Percentiles rank a stretch among this genome's conserved stretches.
Conservation (phyloP, 805 yeast genomes). For the Sugiyamaella boreocaroliniensis region DNA sequence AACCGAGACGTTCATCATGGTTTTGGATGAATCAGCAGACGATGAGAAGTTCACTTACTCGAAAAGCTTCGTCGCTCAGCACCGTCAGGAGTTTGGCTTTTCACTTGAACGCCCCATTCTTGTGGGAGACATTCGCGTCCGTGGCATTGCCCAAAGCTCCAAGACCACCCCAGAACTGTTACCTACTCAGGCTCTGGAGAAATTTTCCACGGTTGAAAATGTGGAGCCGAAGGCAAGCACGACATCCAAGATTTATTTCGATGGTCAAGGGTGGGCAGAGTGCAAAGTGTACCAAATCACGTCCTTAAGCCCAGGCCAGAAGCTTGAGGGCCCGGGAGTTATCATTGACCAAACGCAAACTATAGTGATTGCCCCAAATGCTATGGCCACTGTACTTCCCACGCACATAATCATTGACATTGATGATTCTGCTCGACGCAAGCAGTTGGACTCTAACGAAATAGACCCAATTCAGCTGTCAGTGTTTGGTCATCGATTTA, state of each 20-base stretch:
- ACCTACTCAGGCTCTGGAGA: conserved; percentile 37
- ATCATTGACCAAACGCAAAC: conserved; percentile 80
- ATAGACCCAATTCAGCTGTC: conserved; percentile 69
- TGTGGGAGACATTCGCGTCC: conserved; percentile 66
- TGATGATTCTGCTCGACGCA: neutral
- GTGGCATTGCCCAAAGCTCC: conserved; percentile 61
- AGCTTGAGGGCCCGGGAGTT: conserved; percentile 64
- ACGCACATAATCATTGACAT: conserved; percentile 53
- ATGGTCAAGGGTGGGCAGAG: conserved; percentile 36
- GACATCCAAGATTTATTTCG: conserved; percentile 49
- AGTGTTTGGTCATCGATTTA: conserved; percentile 74
- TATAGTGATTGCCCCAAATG: conserved; percentile 58
- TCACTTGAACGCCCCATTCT: conserved; percentile 50
- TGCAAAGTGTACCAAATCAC: conserved; percentile 54
- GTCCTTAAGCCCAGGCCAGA: conserved; percentile 47
- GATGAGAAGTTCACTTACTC: conserved; percentile 10
- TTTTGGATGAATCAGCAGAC: conserved; percentile 23
- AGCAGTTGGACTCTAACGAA: conserved; percentile 18
- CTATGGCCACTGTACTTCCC: conserved; percentile 48
- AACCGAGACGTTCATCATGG: conserved; percentile 82
- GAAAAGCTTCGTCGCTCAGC: conserved; percentile 46
- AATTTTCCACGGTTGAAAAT: conserved; percentile 21
- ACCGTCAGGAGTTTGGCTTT: conserved; percentile 70
- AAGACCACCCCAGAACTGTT: conserved; percentile 16
- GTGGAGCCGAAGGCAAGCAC: neutral